Base-by-base conservation (phyloP, 495 filamentous ascomycete species). In the Talaromyces proteolyticus region DNA sequence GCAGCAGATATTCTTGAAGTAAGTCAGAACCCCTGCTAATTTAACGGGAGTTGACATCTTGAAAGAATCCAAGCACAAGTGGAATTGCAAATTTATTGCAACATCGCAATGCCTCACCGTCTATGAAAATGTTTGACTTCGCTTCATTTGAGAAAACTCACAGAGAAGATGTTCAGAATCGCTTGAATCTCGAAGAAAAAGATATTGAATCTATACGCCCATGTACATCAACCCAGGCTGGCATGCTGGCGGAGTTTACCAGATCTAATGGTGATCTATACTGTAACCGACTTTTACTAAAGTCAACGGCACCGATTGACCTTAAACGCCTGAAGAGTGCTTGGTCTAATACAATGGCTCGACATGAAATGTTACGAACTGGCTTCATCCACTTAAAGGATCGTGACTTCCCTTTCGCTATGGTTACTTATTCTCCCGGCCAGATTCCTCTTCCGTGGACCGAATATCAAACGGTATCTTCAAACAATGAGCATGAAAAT, bases 241-340 rank as follows among this genome's bases (percentile, higher is more conserved):
- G 79, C 29, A 89, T 96, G 78, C 69, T 95, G 39, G 82, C 82
- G 0, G 80, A 85, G 44, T 93, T 92, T 75, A 50, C 86, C 6
- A 66, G 73, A 17, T 88, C 87, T 0, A 66, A 77, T 23, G 62
- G 67, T 7, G 85, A 81, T 49, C 68, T 79, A 51, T 95, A 96
- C 61, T 91, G 89, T 67, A 95, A 91, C 53, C 84, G 87, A 51
- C 84, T 92, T 57, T 63, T 81, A 3, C 62, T 91, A 40, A 76
- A 79, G 29, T 57, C 89, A 0, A 51, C 68, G 2, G 49, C 60
- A 0, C 53, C 67, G 0, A 56, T 82, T 3, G 75, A 93, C 51
- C 42, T 77, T 2, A 22, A 49, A 0, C 69, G 54, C 22, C 67
- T 95, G 6, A 75, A 73, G 42, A 43, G 59, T 23, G 85, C 89